Base-by-base conservation (phyloP, 2,329 filamentous ascomycete species). In the Incumbomyces delicatus region DNA sequence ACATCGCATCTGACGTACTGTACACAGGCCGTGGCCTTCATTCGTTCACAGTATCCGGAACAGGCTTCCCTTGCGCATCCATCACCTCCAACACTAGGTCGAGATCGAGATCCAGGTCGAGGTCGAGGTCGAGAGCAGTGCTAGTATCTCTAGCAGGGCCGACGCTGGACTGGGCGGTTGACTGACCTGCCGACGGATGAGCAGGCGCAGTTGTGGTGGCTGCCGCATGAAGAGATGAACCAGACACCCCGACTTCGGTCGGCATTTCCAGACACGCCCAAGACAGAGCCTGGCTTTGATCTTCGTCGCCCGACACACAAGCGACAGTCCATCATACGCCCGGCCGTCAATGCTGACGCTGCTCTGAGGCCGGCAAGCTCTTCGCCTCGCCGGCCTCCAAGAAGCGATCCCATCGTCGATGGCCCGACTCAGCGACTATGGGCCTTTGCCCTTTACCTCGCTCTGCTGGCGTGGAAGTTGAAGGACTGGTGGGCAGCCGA, bases 391-490 rank as follows among this genome's bases (percentile, higher is more conserved):
- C 52, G 58, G 44, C 89, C 92, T 30, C 31, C n/a, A 17, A 89
- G 98, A 59, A 85, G 92, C 11, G 72, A 87, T 53, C 77, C 79
- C 54, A 70, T 94, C 39, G 75, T 96, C 63, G 90, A 96, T 70
- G 87, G 87, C 38, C 90, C 92, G 6, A 85, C 85, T 44, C 92
- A 98, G 68, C 80, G 92, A 47, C 77, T 95, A 58, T 95, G 94
- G 63, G 83, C 87, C 40, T 77, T 84, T 53, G 82, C 80, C n/a
- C 67, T 94, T 54, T 96, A 94, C 63, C 64, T 81, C 35, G 72
- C 76, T 29, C 68, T 98, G 18, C 76, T 85, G 66, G 81, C 80
- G 50, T 96, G 87, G 83, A 83, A 87, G 59, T 67, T 92, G 30
- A 95, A 88, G 65, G 88, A 98, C 69, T 45, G 31, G 31, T 17